Conservation (phyloP, 768 basidiomycete genomes). For the Pulveroboletus sp. region DNA sequence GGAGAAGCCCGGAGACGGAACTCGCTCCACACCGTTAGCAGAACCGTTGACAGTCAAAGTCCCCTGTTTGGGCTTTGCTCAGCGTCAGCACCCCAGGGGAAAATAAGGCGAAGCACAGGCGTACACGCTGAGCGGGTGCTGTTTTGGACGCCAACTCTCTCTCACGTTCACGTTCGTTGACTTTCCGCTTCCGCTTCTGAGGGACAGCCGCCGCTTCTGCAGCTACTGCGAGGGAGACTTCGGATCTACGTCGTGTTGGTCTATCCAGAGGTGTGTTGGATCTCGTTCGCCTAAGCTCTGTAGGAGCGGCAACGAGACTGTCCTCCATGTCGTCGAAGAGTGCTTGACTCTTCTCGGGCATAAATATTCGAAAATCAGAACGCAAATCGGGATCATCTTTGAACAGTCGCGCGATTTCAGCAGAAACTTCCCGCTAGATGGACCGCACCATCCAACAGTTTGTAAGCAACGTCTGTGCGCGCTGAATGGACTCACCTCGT, state of each 20-base stretch:
- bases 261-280: conserved; percentile 32
- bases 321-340: conserved; percentile 43
- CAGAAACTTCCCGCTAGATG: conserved; percentile 56
- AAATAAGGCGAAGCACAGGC: conserved; percentile 1
- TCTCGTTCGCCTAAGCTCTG: conserved; percentile 31
- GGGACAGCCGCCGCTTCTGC: conserved; percentile 40
- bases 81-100: conserved; percentile 3
- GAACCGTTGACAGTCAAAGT: conserved; percentile 14
- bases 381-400: conserved; percentile 72
- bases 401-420: conserved; percentile 64
- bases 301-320: conserved; percentile 23
- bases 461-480: background rate
- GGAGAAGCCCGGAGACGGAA: conserved; percentile 19
- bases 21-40: conserved; percentile 18
- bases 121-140: conserved; percentile 23
- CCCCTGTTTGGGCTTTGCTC: conserved; percentile 21
- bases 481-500: conserved; percentile 43
- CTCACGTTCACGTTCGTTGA: conserved; percentile 39
- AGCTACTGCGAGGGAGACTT: conserved; percentile 39
- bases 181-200: conserved; percentile 67
- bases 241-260: conserved; percentile 43
- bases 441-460: background rate
- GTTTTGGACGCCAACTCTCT: conserved; percentile 28
- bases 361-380: conserved; percentile 69
- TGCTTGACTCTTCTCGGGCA: conserved; percentile 56